A percentile compares a stretch with the other conserved stretches of the same genome.
Evolutionary conservation across 441 rosid species (phyloP).

Genomic region (Gossypium davidsonii): DNA sequence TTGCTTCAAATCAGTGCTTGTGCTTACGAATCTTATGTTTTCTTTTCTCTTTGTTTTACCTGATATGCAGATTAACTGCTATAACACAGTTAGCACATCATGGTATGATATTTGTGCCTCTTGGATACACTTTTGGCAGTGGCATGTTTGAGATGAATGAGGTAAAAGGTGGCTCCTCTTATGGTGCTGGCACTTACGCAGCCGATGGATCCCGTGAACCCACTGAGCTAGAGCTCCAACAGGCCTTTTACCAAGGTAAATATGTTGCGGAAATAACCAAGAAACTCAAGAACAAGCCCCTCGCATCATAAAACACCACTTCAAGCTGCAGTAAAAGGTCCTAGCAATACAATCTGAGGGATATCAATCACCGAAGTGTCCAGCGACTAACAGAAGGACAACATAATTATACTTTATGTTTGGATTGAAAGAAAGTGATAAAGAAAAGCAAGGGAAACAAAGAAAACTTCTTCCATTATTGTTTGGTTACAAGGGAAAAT

Average conservation of each 20-base stretch:
- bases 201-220: conserved; percentile 75
- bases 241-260: conserved; percentile 76
- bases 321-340: not conserved
- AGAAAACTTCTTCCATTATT: not conserved
- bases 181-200: conserved; percentile 83
- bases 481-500: too few species aligned
- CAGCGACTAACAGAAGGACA: not conserved
- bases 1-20: not conserved
- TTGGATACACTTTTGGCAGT: conserved; percentile 72
- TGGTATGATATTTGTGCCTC: conserved; percentile 80
- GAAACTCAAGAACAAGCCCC: conserved; percentile 40
- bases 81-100: conserved; percentile 78
- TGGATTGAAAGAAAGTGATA: not conserved
- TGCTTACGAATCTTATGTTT: not conserved
- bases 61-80: conserved; percentile 54
- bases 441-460: not conserved
- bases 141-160: conserved; percentile 80
- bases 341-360: not conserved
- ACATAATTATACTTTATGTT: not conserved
- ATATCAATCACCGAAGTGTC: not conserved
- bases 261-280: conserved; percentile 64
- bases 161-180: conserved; percentile 81
- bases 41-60: not conserved
- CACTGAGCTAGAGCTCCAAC: conserved; percentile 68
- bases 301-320: not conserved